phyloP scores from a whole-genome alignment of 768 basidiomycete genomes.

The Boletus sensibilis region DNA sequence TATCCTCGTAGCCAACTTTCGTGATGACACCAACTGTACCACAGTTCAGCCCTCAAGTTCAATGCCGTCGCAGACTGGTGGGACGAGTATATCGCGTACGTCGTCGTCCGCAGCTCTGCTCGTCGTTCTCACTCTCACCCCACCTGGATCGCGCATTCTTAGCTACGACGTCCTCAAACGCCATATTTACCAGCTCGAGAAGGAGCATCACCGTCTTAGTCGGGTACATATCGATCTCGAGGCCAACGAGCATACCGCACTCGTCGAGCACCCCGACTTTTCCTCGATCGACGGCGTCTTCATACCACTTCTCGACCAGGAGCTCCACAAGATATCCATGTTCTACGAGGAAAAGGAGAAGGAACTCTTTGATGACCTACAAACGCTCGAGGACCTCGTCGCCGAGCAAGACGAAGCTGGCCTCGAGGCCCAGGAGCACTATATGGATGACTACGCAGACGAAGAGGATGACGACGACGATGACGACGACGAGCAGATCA shows the following conservation, averaged over 20 bases:
- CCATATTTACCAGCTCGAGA: slow-evolving; percentile 82
- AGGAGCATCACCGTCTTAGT: slow-evolving; percentile 56
- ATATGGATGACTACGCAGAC: slow-evolving; percentile 46
- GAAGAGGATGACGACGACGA: slow-evolving; percentile 64
- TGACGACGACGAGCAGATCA: slow-evolving; percentile 38
- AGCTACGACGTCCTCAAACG: slow-evolving; percentile 89
- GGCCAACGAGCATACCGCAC: slow-evolving; percentile 56
- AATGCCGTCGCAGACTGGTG: slow-evolving; percentile 92
- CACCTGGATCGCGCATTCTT: neutral
- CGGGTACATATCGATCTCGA: slow-evolving; percentile 55
- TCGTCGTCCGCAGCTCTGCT: slow-evolving; percentile 13
- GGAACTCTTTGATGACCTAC: slow-evolving; percentile 63
- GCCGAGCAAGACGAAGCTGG: slow-evolving; percentile 60
- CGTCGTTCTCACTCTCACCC: neutral
- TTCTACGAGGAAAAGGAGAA: slow-evolving; percentile 82
- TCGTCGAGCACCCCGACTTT: slow-evolving; percentile 43
- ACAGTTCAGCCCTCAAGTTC: slow-evolving; percentile 82
- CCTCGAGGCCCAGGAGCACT: slow-evolving; percentile 47
- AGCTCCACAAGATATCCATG: slow-evolving; percentile 72
- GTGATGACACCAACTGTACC: neutral
- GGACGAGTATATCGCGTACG: slow-evolving; percentile 87
- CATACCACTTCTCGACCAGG: slow-evolving; percentile 71
- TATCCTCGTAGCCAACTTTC: too few species aligned
- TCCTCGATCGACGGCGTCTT: slow-evolving; percentile 60
- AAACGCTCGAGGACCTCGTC: slow-evolving; percentile 56